A percentile compares a stretch with the other conserved stretches of the same genome.
Evolutionary conservation across 2,329 filamentous ascomycete genomes (phyloP).

Genomic region (Amesomyces nigricolor): DNA sequence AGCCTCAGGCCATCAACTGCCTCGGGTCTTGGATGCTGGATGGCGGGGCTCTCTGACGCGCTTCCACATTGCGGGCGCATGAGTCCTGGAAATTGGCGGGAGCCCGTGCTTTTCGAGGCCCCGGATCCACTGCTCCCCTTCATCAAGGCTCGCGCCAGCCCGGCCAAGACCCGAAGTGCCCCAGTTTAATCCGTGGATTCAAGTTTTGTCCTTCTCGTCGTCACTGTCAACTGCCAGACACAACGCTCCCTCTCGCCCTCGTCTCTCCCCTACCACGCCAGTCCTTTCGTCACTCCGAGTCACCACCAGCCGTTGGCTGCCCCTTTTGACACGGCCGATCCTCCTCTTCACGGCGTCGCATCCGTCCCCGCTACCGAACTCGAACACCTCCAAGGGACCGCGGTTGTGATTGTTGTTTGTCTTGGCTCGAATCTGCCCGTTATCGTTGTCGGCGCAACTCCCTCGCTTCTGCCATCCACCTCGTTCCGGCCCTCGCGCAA

Average conservation of each 20-base stretch:
- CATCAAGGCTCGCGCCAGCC: background rate
- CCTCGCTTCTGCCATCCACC: background rate
- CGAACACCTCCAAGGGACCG: background rate
- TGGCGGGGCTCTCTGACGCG: slow-evolving; percentile 5
- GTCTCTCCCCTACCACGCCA: background rate
- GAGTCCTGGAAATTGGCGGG: slow-evolving; percentile 24
- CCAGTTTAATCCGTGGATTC: slow-evolving; percentile 21
- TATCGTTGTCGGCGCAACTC: background rate
- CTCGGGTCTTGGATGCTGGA: too few relatives aligned
- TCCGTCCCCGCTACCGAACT: background rate
- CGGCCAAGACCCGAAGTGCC: slow-evolving; percentile 20
- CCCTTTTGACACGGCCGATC: slow-evolving; percentile 6
- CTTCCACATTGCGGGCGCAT: slow-evolving; percentile 11
- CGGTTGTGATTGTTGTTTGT: too few relatives aligned
- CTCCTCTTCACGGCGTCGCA: slow-evolving; percentile 3
- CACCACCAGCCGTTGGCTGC: slow-evolving; percentile 17
- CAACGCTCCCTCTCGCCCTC: background rate
- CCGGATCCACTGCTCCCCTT: slow-evolving; percentile 15
- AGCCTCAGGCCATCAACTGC: slow-evolving; percentile 2
- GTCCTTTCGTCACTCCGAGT: slow-evolving; percentile 6
- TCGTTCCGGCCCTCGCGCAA: background rate
- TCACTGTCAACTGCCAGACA: slow-evolving; percentile 11
- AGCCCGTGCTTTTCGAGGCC: background rate
- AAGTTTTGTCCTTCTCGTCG: slow-evolving; percentile 19
- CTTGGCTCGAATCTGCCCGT: background rate